Conservation (phyloP, 306 rosid genomes). For the Cucurbita maxima region DNA sequence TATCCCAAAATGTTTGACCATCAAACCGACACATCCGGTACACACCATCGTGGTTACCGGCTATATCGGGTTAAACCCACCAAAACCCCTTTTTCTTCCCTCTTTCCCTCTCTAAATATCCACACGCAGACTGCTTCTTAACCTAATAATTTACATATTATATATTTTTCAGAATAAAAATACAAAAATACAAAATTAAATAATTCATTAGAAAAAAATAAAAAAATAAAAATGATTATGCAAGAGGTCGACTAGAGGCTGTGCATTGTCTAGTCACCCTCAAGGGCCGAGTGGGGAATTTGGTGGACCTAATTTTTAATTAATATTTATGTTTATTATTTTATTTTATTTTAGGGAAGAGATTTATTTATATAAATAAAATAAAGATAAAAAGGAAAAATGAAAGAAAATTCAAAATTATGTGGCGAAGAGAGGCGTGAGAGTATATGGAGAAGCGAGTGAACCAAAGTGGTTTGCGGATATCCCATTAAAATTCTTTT, state of each 20-base stretch:
- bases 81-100: not conserved
- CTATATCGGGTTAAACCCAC: constrained; percentile 19
- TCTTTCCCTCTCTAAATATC: not conserved
- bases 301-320: constrained; percentile 1
- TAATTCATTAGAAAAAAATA: too few species aligned
- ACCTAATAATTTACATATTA: not conserved
- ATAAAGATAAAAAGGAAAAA: not conserved
- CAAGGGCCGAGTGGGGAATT: not conserved
- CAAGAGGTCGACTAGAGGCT: not conserved
- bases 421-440: not conserved
- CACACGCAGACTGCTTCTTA: constrained; percentile 28
- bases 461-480: constrained; percentile 6
- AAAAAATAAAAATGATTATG: too few species aligned
- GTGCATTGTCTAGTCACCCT: not conserved
- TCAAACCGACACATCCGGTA: constrained; percentile 42
- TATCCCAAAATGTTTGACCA: constrained; percentile 34
- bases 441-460: not conserved
- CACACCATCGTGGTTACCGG: constrained; percentile 19
- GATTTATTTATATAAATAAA: not conserved
- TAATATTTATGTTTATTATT: not conserved
- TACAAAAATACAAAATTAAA: too few species aligned
- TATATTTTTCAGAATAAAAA: too few species aligned
- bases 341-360: not conserved
- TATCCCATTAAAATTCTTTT: not conserved
- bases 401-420: not conserved